Conservation (phyloP, 306 rosid genomes). For the Lagenaria siceraria region DNA sequence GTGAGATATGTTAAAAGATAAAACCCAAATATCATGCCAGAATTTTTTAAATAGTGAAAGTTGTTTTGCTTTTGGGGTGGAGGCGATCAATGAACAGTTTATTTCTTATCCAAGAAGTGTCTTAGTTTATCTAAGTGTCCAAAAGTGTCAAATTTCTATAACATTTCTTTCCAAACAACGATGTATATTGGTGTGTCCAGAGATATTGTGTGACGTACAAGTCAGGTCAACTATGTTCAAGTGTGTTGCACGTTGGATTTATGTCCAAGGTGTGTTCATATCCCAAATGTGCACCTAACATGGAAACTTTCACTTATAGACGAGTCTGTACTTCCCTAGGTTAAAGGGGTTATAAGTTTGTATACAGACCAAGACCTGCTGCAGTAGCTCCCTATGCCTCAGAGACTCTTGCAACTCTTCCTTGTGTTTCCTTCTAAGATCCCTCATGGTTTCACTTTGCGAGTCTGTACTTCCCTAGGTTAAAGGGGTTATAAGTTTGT, state of each 20-base stretch:
- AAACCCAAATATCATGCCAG: background rate
- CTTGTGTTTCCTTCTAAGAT: conserved; percentile 71
- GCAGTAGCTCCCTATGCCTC: conserved; percentile 72
- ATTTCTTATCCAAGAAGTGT: background rate
- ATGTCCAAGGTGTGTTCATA: background rate
- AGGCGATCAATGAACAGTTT: background rate
- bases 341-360: background rate
- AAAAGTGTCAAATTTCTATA: background rate
- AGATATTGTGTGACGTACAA: background rate
- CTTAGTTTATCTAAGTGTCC: background rate
- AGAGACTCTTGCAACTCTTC: conserved; percentile 86
- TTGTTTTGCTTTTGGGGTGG: background rate
- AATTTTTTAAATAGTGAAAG: background rate
- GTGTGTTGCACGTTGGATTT: background rate
- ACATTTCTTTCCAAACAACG: background rate
- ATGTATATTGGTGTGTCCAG: background rate
- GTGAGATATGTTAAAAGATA: background rate
- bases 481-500: background rate
- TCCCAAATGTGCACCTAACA: background rate
- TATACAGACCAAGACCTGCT: conserved; percentile 52
- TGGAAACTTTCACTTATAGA: background rate
- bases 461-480: too few species aligned
- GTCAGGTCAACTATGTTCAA: background rate
- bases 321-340: background rate
- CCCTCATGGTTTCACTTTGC: too few species aligned